A percentile compares a stretch with the other conserved stretches of the same genome.
Evolutionary conservation across 139 green algal species (phyloP).

Genomic region (Picochlorum sp.): DNA sequence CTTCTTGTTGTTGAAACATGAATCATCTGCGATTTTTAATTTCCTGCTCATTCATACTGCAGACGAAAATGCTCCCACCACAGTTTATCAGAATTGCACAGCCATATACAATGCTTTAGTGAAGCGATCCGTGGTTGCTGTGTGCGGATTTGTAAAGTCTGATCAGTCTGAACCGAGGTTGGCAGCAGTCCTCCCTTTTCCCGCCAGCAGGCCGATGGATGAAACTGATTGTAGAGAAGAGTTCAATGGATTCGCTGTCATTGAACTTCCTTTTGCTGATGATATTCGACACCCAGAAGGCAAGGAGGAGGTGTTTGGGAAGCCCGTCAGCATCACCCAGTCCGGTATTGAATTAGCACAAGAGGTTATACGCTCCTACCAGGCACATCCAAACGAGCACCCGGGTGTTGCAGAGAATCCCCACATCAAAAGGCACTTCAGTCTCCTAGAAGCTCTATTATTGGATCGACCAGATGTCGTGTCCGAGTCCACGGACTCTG

Average conservation of each 20-base stretch:
- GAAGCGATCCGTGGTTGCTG: neutral
- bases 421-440: too few species aligned
- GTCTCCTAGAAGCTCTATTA: too few species aligned
- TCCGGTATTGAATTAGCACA: neutral
- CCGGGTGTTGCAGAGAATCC: too few species aligned
- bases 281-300: constrained; percentile 4
- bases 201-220: neutral
- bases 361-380: neutral
- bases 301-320: neutral
- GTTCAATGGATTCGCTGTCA: neutral
- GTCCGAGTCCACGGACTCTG: too few species aligned
- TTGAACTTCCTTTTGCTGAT: neutral
- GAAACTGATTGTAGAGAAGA: neutral
- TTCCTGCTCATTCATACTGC: too few species aligned
- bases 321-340: neutral
- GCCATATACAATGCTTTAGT: too few species aligned
- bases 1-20: neutral
- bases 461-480: too few species aligned
- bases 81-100: too few species aligned
- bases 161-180: neutral
- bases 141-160: constrained; percentile 1
- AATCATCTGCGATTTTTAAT: too few species aligned
- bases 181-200: neutral
- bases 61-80: too few species aligned
- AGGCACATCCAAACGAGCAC: neutral